Evolutionary conservation across 257 asterid species (phyloP).

Genomic region (Solanum acaule): DNA sequence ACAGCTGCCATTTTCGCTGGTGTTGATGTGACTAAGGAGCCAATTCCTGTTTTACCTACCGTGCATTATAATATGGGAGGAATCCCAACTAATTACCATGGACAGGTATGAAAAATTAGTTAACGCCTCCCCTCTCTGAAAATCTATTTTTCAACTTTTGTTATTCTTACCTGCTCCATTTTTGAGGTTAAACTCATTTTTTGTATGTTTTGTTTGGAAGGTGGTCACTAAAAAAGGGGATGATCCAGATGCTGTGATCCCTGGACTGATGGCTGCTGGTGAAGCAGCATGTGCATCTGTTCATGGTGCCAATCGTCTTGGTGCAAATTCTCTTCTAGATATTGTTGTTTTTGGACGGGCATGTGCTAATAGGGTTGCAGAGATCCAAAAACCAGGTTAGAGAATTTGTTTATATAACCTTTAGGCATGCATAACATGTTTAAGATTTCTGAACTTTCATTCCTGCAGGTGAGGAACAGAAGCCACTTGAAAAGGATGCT

Average conservation of each 20-base stretch:
- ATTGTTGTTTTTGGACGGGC: slow-evolving; percentile 99
- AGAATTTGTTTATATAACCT: not conserved
- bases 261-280: slow-evolving; percentile 97
- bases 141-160: not conserved
- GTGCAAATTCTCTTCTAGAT: slow-evolving; percentile 97
- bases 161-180: not conserved
- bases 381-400: slow-evolving; percentile 73
- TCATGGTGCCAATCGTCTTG: slow-evolving; percentile 98
- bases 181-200: not conserved
- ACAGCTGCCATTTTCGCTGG: slow-evolving; percentile 98
- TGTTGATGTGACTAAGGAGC: slow-evolving; percentile 96
- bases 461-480: slow-evolving; percentile 70
- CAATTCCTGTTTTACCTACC: slow-evolving; percentile 95
- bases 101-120: slow-evolving; percentile 52
- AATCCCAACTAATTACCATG: slow-evolving; percentile 88
- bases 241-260: slow-evolving; percentile 65
- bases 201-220: slow-evolving; percentile 18
- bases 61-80: slow-evolving; percentile 99
- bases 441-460: slow-evolving; percentile 11
- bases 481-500: slow-evolving; percentile 73
- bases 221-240: slow-evolving; percentile 66
- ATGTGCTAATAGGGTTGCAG: slow-evolving; percentile 94
- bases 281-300: slow-evolving; percentile 99
- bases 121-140: not conserved
- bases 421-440: not conserved